Conservation (phyloP, 106 monocot species). For the Chionographis japonica region DNA sequence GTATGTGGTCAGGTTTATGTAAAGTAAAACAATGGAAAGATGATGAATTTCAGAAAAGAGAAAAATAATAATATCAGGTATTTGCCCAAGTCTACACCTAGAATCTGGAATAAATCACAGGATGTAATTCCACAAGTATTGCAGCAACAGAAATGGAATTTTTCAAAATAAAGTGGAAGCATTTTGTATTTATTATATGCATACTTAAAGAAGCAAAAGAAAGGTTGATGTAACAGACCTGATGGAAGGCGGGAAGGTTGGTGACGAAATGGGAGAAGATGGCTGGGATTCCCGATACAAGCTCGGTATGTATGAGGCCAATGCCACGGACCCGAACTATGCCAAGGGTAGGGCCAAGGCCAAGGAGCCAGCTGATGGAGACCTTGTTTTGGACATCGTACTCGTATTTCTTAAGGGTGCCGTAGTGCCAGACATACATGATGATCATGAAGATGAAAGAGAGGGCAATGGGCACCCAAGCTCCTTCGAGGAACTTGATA, state of each 20-base stretch:
- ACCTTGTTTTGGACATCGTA: constrained; percentile 96
- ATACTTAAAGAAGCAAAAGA: background rate
- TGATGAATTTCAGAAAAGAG: too few species aligned
- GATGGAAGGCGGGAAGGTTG: constrained; percentile 93
- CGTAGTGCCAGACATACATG: constrained; percentile 96
- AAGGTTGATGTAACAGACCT: constrained; percentile 34
- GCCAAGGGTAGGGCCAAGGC: constrained; percentile 78
- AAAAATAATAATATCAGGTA: too few species aligned
- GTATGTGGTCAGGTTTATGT: too few species aligned
- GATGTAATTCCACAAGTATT: background rate
- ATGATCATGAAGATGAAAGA: constrained; percentile 67
- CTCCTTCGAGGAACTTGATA: constrained; percentile 91
- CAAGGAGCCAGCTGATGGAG: constrained; percentile 91
- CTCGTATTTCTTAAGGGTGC: constrained; percentile 90
- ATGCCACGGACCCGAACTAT: constrained; percentile 91
- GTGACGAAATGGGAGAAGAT: constrained; percentile 97
- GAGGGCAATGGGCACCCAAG: constrained; percentile 92
- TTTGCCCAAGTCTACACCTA: too few species aligned
- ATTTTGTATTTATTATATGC: background rate
- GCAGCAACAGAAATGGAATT: background rate
- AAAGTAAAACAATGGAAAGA: too few species aligned
- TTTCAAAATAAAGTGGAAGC: background rate
- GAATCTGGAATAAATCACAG: too few species aligned
- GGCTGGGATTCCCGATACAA: constrained; percentile 87
- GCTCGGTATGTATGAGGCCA: constrained; percentile 92